Conservation (phyloP, 83 land plant species). For the Diphasiastrum complanatum region DNA sequence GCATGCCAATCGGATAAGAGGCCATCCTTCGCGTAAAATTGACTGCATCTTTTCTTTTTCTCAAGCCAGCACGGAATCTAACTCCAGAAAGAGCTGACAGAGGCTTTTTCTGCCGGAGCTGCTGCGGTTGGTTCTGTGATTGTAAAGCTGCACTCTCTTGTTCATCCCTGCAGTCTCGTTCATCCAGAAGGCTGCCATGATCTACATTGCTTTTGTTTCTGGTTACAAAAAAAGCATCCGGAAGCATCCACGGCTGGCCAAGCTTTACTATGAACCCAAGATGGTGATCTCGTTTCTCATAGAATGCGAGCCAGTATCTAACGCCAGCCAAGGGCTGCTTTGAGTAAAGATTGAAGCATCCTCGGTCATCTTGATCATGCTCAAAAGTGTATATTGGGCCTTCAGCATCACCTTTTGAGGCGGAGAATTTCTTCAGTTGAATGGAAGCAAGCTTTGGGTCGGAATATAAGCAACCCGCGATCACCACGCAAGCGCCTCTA, state of each 20-base stretch:
- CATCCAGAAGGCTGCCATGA: background rate
- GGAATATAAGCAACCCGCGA: constrained; percentile 54
- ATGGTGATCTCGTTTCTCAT: constrained; percentile 32
- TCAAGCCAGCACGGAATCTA: constrained; percentile 2
- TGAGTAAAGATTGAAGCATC: background rate
- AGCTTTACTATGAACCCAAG: constrained; percentile 29
- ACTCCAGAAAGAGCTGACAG: background rate
- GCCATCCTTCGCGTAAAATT: too few relatives aligned
- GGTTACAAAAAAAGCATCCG: background rate
- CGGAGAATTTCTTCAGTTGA: constrained; percentile 8
- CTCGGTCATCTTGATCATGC: background rate
- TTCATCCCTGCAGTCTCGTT: too few relatives aligned
- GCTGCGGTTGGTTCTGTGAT: too few relatives aligned
- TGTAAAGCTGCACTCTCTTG: too few relatives aligned
- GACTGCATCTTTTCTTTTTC: too few relatives aligned
- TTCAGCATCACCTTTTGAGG: background rate
- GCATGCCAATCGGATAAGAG: too few relatives aligned
- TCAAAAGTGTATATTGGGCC: background rate
- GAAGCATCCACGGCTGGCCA: constrained; percentile 7
- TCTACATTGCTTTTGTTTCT: background rate
- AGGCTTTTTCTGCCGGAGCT: too few relatives aligned
- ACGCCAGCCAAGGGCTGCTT: constrained; percentile 13
- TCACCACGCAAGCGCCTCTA: constrained; percentile 38
- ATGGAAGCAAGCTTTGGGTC: constrained; percentile 15
- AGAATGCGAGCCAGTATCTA: constrained; percentile 30